Evolutionary conservation across 2,329 filamentous ascomycete genomes (phyloP), one percentile per base, ranked within the genome.

Genomic region (Chalara sp.): DNA sequence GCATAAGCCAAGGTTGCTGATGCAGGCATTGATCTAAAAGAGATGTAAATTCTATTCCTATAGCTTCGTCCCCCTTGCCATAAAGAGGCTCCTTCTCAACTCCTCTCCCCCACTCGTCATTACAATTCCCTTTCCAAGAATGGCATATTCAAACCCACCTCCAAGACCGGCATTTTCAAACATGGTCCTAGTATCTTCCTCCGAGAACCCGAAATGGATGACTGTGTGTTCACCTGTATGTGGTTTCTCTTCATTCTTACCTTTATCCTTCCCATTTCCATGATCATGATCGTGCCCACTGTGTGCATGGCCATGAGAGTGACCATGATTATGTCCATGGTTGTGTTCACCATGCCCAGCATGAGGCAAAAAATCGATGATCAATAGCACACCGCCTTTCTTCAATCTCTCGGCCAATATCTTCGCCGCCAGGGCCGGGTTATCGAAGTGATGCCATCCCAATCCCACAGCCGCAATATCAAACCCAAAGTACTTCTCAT

Each of bases 331-430:
- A 30, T 40, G 33, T 3, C 6, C 32, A 6, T 30, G 5, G 29
- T 12, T 21, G 31, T 43, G 29, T 41, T 56, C 48, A 37, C 54
- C 53, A 57, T 84, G 79, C 7, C 56, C 48, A 37, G 54, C 53
- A 57, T 84, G 79, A 6, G 80, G 72, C 13, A 86, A 61, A 53
- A 89, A 83, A 62, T 90, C 86, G 44, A 85, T 70, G 49, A 90
- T 78, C 46, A 88, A 68, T 43, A 88, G 70, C 1, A 83, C 78
- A 8, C 87, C 87, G 4, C 84, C 84, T 3, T 77, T 76, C 55
- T 75, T 77, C 52, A 91, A 69, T 7, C 86, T 76, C 61, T 79
- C 72, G 4, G 74, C 79, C 35, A 91, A 69, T 45, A 78, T 72
- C 54, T 69, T 69, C 5, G 84, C 76, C 0, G 82, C 80, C 32